Evolutionary conservation across 208 protist species (phyloP), one percentile per base, ranked within the genome.

Genomic region (Sergeia podlipaevii): DNA sequence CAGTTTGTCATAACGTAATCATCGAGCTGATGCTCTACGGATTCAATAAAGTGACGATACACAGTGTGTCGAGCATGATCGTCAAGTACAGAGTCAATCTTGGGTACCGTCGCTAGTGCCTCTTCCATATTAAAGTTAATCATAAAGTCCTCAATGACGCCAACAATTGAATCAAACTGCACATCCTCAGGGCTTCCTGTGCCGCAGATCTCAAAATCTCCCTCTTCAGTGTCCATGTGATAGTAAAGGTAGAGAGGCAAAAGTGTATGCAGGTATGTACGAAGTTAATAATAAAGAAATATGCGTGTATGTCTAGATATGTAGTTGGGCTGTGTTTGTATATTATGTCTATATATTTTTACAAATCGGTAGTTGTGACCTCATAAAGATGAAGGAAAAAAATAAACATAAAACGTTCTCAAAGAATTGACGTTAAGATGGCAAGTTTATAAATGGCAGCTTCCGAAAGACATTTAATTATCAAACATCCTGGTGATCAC

Each of bases 71-170:
- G 65, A 20, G 82, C 80, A 39, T 94, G 87, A 30, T 94, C 83
- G 36, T 44, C 47, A 0, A 47, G 6, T 13, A 83, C 61, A 13
- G 52, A 69, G 23, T 69, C 50, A 42, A 79, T 70, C 0, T 67
- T 55, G 1, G 83, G 82, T 5, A 94, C 48, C 3, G 32, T 46
- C 6, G 55, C 15, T 41, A 85, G 59, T 11, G 80, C 56, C 0
- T 37, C 39, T 3, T 79, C 63, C 28, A 46, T 46, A 42, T 94
- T 79, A 55, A 90, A 90, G 20, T 52, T 59, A 18, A 89, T 72
- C 83, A 94, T 94, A 37, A 94, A 94, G 38, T 89, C 78, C 46
- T 94, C 87, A 50, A 94, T 88, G 8, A 71, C 57, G 17, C 87
- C 87, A 0, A 94, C 80, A 17, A 94, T 28, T 0, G 70, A 48